These are phyloP conservation scores for Fraxinus xanthoxyloides DNA, from an alignment of 305 asterid species.

Conservation along the genomic window DNA sequence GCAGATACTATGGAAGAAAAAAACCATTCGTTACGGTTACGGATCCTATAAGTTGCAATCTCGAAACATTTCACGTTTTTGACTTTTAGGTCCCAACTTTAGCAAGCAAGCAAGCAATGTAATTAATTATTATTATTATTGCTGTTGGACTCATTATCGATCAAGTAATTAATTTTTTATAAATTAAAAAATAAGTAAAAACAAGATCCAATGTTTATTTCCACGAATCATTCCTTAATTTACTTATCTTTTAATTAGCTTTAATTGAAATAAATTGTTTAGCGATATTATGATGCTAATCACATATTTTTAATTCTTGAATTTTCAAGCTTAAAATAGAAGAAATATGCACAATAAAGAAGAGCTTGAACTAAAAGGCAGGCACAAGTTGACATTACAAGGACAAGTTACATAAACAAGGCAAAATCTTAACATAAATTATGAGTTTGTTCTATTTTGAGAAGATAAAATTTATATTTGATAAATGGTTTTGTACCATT, in stretches of 20 bases:
- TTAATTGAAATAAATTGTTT: not conserved
- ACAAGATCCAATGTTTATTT: not conserved
- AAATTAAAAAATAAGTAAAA: not conserved
- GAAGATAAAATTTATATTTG: too few species aligned
- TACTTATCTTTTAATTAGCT: not conserved
- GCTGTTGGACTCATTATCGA: not conserved
- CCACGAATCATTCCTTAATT: not conserved
- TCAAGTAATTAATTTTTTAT: not conserved
- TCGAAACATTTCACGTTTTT: constrained; percentile 1
- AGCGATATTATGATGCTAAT: not conserved
- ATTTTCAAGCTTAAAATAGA: not conserved
- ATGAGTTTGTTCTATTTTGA: not conserved
- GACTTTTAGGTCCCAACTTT: not conserved
- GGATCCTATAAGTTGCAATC: constrained; percentile 15
- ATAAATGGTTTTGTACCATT: not conserved
- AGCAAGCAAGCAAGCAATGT: not conserved
- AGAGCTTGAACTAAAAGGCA: not conserved
- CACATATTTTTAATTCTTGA: not conserved
- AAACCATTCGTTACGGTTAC: constrained; percentile 10
- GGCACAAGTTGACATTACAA: not conserved
- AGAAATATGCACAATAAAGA: not conserved
- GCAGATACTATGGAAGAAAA: not conserved
- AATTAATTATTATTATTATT: not conserved
- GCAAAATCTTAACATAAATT: not conserved
- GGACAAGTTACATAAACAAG: not conserved